These are phyloP conservation scores for Euphorbia celastroides DNA, from an alignment of 441 rosid species.

Conservation along the genomic window DNA sequence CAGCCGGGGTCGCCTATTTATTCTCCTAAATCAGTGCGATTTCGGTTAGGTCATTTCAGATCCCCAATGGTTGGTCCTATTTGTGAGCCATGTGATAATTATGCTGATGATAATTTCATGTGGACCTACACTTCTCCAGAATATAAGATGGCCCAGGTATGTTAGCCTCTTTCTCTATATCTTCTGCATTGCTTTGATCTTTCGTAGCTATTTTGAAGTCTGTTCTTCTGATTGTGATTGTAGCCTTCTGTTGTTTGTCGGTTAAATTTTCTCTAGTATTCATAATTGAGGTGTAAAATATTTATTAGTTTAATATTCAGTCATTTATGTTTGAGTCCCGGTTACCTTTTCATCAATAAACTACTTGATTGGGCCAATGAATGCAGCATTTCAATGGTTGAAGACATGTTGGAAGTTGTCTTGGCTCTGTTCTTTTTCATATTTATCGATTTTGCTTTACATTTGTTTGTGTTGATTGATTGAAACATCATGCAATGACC, in stretches of 20 bases:
- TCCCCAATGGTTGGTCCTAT: constrained; percentile 22
- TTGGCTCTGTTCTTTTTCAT: not conserved
- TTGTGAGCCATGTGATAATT: constrained; percentile 27
- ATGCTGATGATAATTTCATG: constrained; percentile 36
- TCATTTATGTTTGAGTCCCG: not conserved
- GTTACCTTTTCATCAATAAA: not conserved
- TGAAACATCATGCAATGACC: not conserved
- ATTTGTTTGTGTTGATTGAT: not conserved
- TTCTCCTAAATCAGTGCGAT: constrained; percentile 69
- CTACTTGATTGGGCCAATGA: not conserved
- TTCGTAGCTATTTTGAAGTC: not conserved
- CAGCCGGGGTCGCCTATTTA: constrained; percentile 70
- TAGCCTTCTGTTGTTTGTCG: not conserved
- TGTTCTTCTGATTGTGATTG: not conserved
- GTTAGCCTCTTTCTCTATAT: constrained; percentile 6
- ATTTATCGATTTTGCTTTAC: not conserved
- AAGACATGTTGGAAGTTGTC: not conserved
- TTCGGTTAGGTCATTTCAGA: constrained; percentile 60
- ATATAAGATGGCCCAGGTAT: constrained; percentile 84
- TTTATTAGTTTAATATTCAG: not conserved
- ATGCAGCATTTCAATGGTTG: constrained; percentile 1
- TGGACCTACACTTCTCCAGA: constrained; percentile 86
- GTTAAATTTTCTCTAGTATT: not conserved
- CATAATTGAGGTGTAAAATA: not conserved
- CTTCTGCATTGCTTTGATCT: not conserved